phyloP scores from a whole-genome alignment of 1,139 yeast species.

The Taphrina wiesneri region DNA sequence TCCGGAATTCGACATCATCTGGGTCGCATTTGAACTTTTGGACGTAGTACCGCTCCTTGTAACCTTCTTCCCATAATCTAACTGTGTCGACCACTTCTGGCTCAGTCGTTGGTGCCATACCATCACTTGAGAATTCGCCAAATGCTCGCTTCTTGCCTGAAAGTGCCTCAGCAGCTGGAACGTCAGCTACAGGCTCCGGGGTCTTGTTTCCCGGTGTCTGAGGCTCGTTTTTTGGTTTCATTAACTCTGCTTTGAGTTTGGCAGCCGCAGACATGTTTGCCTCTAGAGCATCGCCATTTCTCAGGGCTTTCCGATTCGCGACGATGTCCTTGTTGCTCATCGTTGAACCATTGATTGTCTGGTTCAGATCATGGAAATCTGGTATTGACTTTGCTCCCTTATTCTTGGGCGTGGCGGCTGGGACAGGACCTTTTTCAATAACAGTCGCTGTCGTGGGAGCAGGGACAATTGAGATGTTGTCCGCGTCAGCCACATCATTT shows the following conservation, averaged over 20 bases:
- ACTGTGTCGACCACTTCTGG: slow-evolving; percentile 53
- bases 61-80: slow-evolving; percentile 83
- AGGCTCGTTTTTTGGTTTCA: slow-evolving; percentile 46
- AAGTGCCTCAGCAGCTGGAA: slow-evolving; percentile 37
- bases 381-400: slow-evolving; percentile 36
- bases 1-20: slow-evolving; percentile 61
- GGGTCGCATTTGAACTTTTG: slow-evolving; percentile 67
- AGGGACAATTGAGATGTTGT: slow-evolving; percentile 31
- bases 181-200: slow-evolving; percentile 35
- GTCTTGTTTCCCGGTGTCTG: slow-evolving; percentile 42
- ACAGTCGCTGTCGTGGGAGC: slow-evolving; percentile 29
- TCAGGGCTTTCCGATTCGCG: slow-evolving; percentile 67
- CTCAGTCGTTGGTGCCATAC: slow-evolving; percentile 16
- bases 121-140: slow-evolving; percentile 27
- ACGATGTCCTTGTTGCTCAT: slow-evolving; percentile 42
- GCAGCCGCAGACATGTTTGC: slow-evolving; percentile 34
- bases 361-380: slow-evolving; percentile 37
- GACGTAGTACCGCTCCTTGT: slow-evolving; percentile 74
- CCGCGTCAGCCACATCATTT: slow-evolving; percentile 23
- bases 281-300: slow-evolving; percentile 58
- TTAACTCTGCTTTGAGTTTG: slow-evolving; percentile 25
- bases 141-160: slow-evolving; percentile 33
- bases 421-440: slow-evolving; percentile 33
- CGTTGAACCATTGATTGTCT: slow-evolving; percentile 30
- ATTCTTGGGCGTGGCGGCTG: slow-evolving; percentile 21